These are phyloP conservation scores for Aspergillaceae sp. DNA, from an alignment of 2,329 filamentous ascomycete species.

Conservation along the genomic window DNA sequence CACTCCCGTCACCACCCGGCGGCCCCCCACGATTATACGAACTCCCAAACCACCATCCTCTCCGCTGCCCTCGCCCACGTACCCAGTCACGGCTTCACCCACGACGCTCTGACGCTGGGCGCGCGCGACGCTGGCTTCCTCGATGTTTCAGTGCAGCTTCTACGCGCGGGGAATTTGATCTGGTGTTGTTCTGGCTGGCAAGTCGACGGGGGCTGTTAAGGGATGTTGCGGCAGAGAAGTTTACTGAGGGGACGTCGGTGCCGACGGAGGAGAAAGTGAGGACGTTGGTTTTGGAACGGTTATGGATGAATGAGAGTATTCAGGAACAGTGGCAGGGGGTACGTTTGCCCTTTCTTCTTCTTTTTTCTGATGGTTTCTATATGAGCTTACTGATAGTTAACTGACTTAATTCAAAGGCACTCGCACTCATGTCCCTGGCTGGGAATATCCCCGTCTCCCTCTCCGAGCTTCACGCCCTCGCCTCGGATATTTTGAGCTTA, in stretches of 20 bases:
- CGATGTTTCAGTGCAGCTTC: conserved; percentile 74
- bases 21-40: conserved; percentile 49
- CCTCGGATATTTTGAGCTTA: conserved; percentile 89
- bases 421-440: conserved; percentile 83
- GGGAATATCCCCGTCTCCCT: conserved; percentile 67
- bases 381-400: conserved; percentile 5
- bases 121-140: conserved; percentile 78
- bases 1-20: conserved; percentile 64
- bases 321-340: conserved; percentile 82
- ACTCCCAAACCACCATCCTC: conserved; percentile 66
- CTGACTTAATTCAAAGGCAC: conserved; percentile 48
- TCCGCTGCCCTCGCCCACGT: conserved; percentile 71
- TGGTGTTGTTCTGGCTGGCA: conserved; percentile 51
- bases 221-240: conserved; percentile 8
- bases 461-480: conserved; percentile 67
- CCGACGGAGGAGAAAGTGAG: conserved; percentile 59
- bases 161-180: conserved; percentile 70
- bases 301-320: conserved; percentile 65
- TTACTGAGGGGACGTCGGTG: conserved; percentile 18
- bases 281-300: conserved; percentile 62
- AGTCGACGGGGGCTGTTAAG: conserved; percentile 31
- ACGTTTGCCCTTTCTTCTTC: conserved; percentile 21
- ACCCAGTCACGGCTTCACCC: conserved; percentile 73
- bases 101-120: conserved; percentile 62
- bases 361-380: not conserved